Evolutionary conservation across 345 rosid species (phyloP), one percentile per base, ranked within the genome.

Genomic region (Erucastrum elatum): DNA sequence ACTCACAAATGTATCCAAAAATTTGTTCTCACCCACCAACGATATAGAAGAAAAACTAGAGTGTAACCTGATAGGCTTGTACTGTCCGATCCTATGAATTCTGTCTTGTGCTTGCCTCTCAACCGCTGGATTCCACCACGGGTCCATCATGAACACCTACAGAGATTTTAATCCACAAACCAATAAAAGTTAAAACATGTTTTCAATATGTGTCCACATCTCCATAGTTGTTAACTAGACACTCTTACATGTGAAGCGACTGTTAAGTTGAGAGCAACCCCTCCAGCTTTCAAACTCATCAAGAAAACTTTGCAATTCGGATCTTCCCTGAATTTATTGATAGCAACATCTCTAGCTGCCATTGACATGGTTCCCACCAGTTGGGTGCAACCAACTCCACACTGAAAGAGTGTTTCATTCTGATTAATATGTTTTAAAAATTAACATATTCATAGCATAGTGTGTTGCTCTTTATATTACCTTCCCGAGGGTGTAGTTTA

Each of bases 71-170:
- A 95, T 93, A 56, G 99, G 98, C 58, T 93, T 95, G 84, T 87
- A 91, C 79, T 95, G 99, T 67, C 99, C 99, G 25, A 95, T 95
- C 61, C 99, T 85, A 75, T 93, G 99, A 74, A 95, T 95, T 82
- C 99, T 90, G 82, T 95, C 99, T 31, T 91, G 98, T 35, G 99
- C 99, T 84, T 95, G 99, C 68, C 81, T 84, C 89, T 95, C 99
- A 71, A 93, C 99, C 27, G 99, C 99, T 35, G 98, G 99, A 80
- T 93, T 95, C 99, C 98, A 95, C 98, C 99, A 95, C 5, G 99
- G 99, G 66, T 95, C 99, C 99, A 95, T 95, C 88, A 95, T 81
- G 84, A 95, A 95, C 55, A 95, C 98, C 98, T 94, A 59, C 9
- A 77, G 3, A 41, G 35, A 13, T 60, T 56, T 55, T 35, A 13